These are phyloP conservation scores for Astrothelium macrocarpum DNA, from an alignment of 495 filamentous ascomycete species.

Conservation along the genomic window DNA sequence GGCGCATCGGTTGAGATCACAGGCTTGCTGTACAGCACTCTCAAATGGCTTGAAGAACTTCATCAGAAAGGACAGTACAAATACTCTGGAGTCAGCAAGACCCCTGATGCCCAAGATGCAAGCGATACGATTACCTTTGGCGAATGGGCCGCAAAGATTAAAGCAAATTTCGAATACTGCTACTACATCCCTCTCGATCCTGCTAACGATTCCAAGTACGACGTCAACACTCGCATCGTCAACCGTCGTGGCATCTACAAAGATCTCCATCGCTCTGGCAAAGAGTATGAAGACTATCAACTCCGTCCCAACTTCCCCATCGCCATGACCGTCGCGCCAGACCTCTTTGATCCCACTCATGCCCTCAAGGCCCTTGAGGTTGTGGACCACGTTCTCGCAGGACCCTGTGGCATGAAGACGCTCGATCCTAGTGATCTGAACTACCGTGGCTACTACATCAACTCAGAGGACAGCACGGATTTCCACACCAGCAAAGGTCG, in stretches of 20 bases:
- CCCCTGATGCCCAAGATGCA: conserved; percentile 31
- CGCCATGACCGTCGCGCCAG: conserved; percentile 87
- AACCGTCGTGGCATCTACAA: conserved; percentile 96
- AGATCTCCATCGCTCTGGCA: conserved; percentile 83
- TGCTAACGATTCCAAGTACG: conserved; percentile 62
- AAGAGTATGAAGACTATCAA: conserved; percentile 96
- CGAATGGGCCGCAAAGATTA: conserved; percentile 74
- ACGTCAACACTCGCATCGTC: conserved; percentile 67
- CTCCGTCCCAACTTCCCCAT: conserved; percentile 90
- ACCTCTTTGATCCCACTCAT: conserved; percentile 68
- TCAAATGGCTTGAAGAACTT: conserved; percentile 67
- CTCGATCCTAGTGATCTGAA: conserved; percentile 86
- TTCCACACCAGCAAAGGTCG: conserved; percentile 86
- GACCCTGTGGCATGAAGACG: conserved; percentile 90
- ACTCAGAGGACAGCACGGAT: conserved; percentile 82
- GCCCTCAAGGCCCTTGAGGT: conserved; percentile 69
- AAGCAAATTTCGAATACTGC: conserved; percentile 77
- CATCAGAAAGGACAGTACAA: conserved; percentile 56
- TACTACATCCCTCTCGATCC: conserved; percentile 70
- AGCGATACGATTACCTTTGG: conserved; percentile 55
- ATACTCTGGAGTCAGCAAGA: conserved; percentile 57
- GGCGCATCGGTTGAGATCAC: conserved; percentile 93
- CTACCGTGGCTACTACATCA: conserved; percentile 88
- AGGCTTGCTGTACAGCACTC: conserved; percentile 78
- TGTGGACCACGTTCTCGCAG: conserved; percentile 67